A percentile compares a stretch with the other conserved stretches of the same genome.
Conservation (phyloP, 257 asterid genomes). For the Solanum peruvianum region DNA sequence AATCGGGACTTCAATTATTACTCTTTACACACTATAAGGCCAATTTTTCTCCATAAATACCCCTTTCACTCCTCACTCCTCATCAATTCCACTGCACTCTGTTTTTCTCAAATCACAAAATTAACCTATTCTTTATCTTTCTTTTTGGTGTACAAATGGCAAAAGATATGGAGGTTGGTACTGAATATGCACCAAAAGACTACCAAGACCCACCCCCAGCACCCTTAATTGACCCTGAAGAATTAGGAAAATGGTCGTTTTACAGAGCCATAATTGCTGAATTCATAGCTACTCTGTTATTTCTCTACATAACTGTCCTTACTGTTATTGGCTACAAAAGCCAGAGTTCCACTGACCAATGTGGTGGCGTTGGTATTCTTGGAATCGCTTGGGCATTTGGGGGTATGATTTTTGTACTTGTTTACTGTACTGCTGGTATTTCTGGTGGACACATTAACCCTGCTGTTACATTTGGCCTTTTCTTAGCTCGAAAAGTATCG, state of each 20-base stretch:
- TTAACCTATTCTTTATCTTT: neutral
- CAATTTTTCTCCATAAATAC: slow-evolving; percentile 23
- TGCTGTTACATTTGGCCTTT: slow-evolving; percentile 58
- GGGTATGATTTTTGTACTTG: slow-evolving; percentile 74
- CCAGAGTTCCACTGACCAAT: slow-evolving; percentile 32
- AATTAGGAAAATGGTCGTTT: slow-evolving; percentile 52
- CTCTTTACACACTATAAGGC: neutral
- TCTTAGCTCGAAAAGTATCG: slow-evolving; percentile 59
- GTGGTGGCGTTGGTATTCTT: slow-evolving; percentile 75
- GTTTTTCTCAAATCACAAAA: neutral
- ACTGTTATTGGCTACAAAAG: slow-evolving; percentile 68
- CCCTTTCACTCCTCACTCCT: neutral
- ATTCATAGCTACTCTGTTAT: slow-evolving; percentile 54
- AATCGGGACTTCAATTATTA: too few species aligned
- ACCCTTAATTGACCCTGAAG: slow-evolving; percentile 44
- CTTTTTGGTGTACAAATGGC: slow-evolving; percentile 22
- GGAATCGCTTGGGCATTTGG: slow-evolving; percentile 90
- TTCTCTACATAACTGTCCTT: slow-evolving; percentile 52
- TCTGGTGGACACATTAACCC: slow-evolving; percentile 81
- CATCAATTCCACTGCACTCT: neutral
- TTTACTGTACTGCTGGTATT: slow-evolving; percentile 79
- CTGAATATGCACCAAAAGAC: slow-evolving; percentile 40
- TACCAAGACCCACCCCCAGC: slow-evolving; percentile 71
- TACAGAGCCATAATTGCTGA: slow-evolving; percentile 70
- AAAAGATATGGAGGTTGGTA: slow-evolving; percentile 40